These are phyloP conservation scores for Camellia japonica DNA, from an alignment of 148 eudicot species.

Conservation along the genomic window DNA sequence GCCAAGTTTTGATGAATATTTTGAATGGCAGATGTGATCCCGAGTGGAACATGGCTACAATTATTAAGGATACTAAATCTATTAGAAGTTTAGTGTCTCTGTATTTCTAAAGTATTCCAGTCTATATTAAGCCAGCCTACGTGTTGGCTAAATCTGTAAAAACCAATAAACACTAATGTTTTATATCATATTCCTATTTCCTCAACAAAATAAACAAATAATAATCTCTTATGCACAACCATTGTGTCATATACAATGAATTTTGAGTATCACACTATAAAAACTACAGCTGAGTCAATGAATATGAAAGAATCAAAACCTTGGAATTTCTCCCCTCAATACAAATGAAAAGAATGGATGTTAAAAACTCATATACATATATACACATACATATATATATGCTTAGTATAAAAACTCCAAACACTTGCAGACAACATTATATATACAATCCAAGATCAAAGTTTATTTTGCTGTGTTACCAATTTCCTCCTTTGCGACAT, in stretches of 20 bases:
- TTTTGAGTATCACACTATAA: background rate
- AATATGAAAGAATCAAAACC: constrained; percentile 13
- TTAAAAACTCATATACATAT: background rate
- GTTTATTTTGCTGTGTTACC: constrained; percentile 20
- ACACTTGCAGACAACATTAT: background rate
- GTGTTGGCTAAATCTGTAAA: too few species aligned
- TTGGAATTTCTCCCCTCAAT: background rate
- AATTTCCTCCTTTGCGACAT: constrained; percentile 25
- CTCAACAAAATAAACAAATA: too few species aligned
- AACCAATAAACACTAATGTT: too few species aligned
- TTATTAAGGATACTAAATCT: too few species aligned
- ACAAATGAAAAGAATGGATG: constrained; percentile 18
- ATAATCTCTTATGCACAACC: background rate
- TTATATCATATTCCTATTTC: too few species aligned
- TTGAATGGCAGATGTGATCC: too few species aligned
- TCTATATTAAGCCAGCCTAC: too few species aligned
- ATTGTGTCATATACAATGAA: background rate
- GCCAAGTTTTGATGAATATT: too few species aligned
- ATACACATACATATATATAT: background rate
- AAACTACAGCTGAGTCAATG: constrained; percentile 7
- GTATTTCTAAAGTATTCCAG: too few species aligned
- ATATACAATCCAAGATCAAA: background rate
- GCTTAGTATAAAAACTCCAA: background rate
- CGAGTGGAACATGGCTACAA: too few species aligned
- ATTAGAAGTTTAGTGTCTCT: too few species aligned